These are phyloP conservation scores for Ligustrum vulgare DNA, from an alignment of 257 asterid genomes.

Conservation along the genomic window DNA sequence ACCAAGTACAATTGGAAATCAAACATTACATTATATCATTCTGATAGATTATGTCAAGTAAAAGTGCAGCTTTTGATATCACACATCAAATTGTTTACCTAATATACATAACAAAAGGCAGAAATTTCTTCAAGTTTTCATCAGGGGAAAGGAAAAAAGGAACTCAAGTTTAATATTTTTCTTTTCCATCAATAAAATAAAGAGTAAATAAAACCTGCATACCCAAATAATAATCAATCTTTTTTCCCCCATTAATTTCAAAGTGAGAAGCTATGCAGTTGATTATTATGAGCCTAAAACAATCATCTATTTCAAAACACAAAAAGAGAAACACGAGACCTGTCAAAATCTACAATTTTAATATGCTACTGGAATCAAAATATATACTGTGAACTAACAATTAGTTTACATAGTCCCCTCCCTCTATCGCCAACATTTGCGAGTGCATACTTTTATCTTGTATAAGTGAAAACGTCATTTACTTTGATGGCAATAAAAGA, in stretches of 20 bases:
- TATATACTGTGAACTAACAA: too few relatives aligned
- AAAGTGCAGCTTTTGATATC: background rate
- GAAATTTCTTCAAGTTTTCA: background rate
- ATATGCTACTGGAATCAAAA: too few relatives aligned
- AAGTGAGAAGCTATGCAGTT: slow-evolving; percentile 9
- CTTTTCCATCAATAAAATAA: slow-evolving; percentile 24
- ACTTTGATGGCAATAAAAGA: too few relatives aligned
- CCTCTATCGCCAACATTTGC: too few relatives aligned
- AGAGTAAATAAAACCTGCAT: slow-evolving; percentile 21
- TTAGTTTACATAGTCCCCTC: too few relatives aligned
- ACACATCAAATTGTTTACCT: background rate
- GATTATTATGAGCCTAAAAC: slow-evolving; percentile 24
- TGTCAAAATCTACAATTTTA: too few relatives aligned
- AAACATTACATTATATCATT: too few relatives aligned
- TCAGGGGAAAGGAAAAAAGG: background rate
- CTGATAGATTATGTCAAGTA: background rate
- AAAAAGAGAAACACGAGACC: background rate
- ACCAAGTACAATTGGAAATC: slow-evolving; percentile 10
- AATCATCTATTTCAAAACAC: slow-evolving; percentile 20
- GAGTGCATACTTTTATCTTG: too few relatives aligned
- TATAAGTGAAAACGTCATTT: too few relatives aligned
- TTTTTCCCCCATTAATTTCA: background rate
- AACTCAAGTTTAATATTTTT: background rate
- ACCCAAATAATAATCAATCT: background rate
- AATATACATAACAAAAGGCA: background rate